phyloP scores from a whole-genome alignment of 2,329 filamentous ascomycete genomes.

The Didymella exigua region DNA sequence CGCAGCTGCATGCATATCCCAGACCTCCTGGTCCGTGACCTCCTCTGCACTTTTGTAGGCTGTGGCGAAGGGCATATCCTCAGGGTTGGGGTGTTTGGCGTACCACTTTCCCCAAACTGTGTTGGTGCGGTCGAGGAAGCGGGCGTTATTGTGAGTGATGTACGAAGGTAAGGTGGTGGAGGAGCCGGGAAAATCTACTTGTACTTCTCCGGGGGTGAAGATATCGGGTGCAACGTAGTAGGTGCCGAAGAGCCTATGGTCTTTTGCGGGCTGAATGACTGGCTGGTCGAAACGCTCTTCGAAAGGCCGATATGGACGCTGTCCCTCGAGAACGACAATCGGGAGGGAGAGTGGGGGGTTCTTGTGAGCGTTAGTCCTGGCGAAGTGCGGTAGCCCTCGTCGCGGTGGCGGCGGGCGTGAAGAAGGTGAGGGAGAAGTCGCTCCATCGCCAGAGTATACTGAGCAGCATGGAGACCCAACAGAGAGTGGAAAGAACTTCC shows the following conservation, averaged over 20 bases:
- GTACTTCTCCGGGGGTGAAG: slow-evolving; percentile 9
- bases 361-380: slow-evolving; percentile 3
- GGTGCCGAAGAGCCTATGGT: slow-evolving; percentile 8
- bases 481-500: neutral
- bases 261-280: slow-evolving; percentile 3
- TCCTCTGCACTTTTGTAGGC: neutral
- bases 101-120: slow-evolving; percentile 19
- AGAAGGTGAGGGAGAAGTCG: too few relatives aligned
- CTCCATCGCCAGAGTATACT: too few relatives aligned
- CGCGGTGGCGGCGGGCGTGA: neutral
- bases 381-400: neutral
- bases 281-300: neutral
- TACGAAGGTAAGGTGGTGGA: neutral
- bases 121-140: slow-evolving; percentile 13
- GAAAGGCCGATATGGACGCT: neutral
- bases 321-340: neutral
- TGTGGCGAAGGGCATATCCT: slow-evolving; percentile 10
- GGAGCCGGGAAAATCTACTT: slow-evolving; percentile 15
- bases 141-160: neutral
- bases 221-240: slow-evolving; percentile 10
- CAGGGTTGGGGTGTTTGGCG: neutral
- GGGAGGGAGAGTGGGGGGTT: neutral
- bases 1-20: neutral
- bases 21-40: slow-evolving; percentile 1
- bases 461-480: neutral